Percentiles rank a stretch among this genome's conserved stretches.
Conservation (phyloP, 345 rosid genomes). For the Linum lewisii region DNA sequence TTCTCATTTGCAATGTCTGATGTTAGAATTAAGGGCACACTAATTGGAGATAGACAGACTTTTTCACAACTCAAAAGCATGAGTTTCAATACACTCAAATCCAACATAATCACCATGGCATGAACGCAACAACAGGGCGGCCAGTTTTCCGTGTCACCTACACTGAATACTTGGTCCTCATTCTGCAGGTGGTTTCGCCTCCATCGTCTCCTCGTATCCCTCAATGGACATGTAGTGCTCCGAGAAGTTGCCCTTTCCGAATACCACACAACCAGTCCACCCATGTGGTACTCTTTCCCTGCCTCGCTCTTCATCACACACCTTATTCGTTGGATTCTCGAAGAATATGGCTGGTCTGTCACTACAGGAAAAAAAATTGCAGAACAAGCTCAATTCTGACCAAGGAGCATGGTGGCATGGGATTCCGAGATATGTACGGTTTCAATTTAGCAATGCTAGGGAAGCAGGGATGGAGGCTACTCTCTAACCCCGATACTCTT, state of each 20-base stretch:
- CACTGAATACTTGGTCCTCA: slow-evolving; percentile 16
- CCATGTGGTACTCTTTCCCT: slow-evolving; percentile 70
- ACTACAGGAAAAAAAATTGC: not conserved
- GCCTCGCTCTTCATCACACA: slow-evolving; percentile 60
- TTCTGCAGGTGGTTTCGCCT: slow-evolving; percentile 32
- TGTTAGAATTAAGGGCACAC: no score
- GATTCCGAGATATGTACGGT: no score
- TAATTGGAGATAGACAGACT: no score
- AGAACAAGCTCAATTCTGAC: not conserved
- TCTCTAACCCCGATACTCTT: no score
- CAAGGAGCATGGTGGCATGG: no score
- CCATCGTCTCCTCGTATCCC: slow-evolving; percentile 82
- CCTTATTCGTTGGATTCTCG: slow-evolving; percentile 86
- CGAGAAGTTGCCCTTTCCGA: slow-evolving; percentile 91
- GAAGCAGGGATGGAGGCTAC: no score
- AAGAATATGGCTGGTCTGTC: slow-evolving; percentile 81
- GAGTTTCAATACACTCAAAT: no score
- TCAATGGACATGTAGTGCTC: slow-evolving; percentile 94
- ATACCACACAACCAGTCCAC: slow-evolving; percentile 95
- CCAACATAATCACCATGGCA: no score
- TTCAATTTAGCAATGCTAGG: no score
- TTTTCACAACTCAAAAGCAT: no score
- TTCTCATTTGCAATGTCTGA: no score
- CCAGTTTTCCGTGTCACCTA: not conserved
- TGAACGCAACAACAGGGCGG: no score